These are phyloP conservation scores for Neobulgaria alba DNA, from an alignment of 2,329 filamentous ascomycete species.

Conservation along the genomic window DNA sequence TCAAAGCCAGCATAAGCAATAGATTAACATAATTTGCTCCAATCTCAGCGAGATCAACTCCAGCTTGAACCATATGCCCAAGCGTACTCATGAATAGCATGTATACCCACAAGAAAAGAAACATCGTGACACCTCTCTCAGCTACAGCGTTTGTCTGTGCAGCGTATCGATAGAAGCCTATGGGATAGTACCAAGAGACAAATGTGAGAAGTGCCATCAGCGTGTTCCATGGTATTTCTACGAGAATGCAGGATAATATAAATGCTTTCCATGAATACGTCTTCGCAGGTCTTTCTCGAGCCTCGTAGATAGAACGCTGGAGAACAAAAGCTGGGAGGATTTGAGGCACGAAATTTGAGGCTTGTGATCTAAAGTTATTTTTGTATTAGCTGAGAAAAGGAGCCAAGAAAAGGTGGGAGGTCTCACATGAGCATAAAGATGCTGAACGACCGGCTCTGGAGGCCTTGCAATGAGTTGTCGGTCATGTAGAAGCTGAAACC, in stretches of 20 bases:
- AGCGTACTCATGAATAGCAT: constrained; percentile 79
- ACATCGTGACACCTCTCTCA: constrained; percentile 69
- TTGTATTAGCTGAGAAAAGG: not conserved
- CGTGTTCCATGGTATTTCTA: constrained; percentile 75
- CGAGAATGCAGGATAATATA: constrained; percentile 64
- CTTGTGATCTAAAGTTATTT: constrained; percentile 42
- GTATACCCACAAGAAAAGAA: constrained; percentile 67
- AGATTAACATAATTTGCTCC: constrained; percentile 70
- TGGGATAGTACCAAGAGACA: constrained; percentile 77
- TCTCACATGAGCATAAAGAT: constrained; percentile 59
- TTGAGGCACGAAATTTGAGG: constrained; percentile 67
- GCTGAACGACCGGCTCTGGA: constrained; percentile 65
- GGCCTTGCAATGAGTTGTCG: constrained; percentile 47
- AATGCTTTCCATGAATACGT: constrained; percentile 66
- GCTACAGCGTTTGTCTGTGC: constrained; percentile 47
- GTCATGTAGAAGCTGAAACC: constrained; percentile 62
- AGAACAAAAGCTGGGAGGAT: constrained; percentile 62
- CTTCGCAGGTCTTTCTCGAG: constrained; percentile 68
- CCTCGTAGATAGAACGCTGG: constrained; percentile 47
- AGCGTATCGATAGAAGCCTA: constrained; percentile 67
- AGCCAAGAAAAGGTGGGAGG: not conserved
- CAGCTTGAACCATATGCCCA: constrained; percentile 67
- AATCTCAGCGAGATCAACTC: constrained; percentile 69
- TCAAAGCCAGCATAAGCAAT: constrained; percentile 61
- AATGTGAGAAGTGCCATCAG: constrained; percentile 69